These are phyloP conservation scores for Cryptococcus maquisensis DNA, from an alignment of 1,284 basidiomycete genomes.

Conservation along the genomic window DNA sequence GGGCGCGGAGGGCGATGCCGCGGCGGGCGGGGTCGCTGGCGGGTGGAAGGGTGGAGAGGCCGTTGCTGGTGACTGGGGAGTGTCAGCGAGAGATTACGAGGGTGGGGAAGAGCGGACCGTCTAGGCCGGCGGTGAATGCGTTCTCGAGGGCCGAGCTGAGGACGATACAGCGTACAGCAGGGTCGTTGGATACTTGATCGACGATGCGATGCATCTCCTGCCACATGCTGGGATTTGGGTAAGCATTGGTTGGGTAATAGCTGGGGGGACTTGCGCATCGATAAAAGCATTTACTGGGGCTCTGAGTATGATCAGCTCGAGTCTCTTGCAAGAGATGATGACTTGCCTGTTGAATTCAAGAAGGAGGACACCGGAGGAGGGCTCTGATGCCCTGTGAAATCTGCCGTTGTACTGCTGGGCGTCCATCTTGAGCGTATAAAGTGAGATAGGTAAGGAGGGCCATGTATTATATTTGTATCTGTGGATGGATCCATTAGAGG, in stretches of 20 bases:
- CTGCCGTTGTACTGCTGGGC: slow-evolving; percentile 21
- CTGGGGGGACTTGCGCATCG: slow-evolving; percentile 52
- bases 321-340: background rate
- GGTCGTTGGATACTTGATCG: slow-evolving; percentile 56
- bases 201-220: slow-evolving; percentile 62
- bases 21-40: slow-evolving; percentile 56
- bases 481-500: background rate
- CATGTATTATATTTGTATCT: background rate
- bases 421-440: slow-evolving; percentile 14
- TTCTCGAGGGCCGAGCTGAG: slow-evolving; percentile 66
- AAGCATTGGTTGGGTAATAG: background rate
- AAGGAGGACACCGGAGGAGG: slow-evolving; percentile 37
- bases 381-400: slow-evolving; percentile 33
- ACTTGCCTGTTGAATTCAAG: slow-evolving; percentile 48
- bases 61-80: background rate
- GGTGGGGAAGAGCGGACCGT: slow-evolving; percentile 54
- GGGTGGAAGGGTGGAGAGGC: no score
- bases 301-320: slow-evolving; percentile 46
- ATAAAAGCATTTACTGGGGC: slow-evolving; percentile 72
- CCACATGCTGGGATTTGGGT: slow-evolving; percentile 60
- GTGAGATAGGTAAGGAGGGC: background rate
- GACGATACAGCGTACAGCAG: slow-evolving; percentile 65
- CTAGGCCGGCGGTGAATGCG: slow-evolving; percentile 74
- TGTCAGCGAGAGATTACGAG: background rate
- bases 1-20: slow-evolving; percentile 54